Evolutionary conservation across 139 green algal genomes (phyloP), one percentile per base, ranked within the genome.

Genomic region (Zygnema cylindricum): DNA sequence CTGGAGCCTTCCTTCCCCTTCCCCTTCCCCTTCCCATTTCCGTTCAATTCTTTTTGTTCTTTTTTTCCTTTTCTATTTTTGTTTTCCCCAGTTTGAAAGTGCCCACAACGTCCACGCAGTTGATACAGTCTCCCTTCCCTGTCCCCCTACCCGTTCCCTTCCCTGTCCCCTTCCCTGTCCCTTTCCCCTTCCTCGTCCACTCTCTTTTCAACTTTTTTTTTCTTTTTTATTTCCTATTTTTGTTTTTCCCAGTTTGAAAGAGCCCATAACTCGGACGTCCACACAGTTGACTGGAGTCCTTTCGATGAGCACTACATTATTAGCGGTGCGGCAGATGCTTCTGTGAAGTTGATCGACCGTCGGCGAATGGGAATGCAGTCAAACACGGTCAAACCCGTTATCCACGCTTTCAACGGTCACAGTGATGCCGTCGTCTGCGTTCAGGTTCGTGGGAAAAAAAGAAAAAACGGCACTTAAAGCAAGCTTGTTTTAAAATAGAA

Each of bases 221-320:
- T n/a, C 43, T n/a, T n/a, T 33, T 23, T n/a, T n/a, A n/a, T 49
- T 1, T 33, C 0, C 76, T 57, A 0, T 32, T 33, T 43, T n/a
- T n/a, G 30, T 33, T n/a, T n/a, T 33, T 23, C 75, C 75, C 84
- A 89, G 84, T 57, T 90, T 40, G 79, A 89, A 43, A 23, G 41
- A 25, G 86, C 86, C 42, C 86, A 91, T 35, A 49, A 36, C 1
- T 33, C n/a, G 38, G 86, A 91, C 63, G 23, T 91, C 25, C 86
- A 91, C 55, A 88, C 78, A 39, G 86, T 91, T 35, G 86, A 91
- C 81, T 91, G 86, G 86, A 90, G 35, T 39, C 54, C 55, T 1
- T 21, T 39, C 33, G 39, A 90, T 30, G 55, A 38, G 38, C 54
- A 84, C 81, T n/a, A 54, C 25, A 0, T 91, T 0, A 39, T 91